These are phyloP conservation scores for Hortiboletus campestris DNA, from an alignment of 768 basidiomycete genomes.

Conservation along the genomic window DNA sequence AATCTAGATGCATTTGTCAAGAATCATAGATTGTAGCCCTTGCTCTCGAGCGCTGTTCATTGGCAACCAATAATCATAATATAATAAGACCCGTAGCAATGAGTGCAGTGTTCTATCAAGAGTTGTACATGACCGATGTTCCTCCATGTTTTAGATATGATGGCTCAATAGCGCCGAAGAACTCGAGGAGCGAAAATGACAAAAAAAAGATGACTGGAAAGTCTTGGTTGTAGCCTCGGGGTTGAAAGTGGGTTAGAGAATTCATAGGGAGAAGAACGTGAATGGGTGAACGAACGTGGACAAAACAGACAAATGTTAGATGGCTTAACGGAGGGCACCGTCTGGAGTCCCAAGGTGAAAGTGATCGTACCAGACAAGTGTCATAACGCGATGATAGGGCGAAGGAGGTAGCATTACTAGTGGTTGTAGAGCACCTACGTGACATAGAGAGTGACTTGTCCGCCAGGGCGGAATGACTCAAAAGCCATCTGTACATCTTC, in stretches of 20 bases:
- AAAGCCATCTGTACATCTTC: constrained; percentile 96
- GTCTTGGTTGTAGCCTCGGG: neutral
- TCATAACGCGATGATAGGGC: constrained; percentile 1
- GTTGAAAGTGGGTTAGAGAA: constrained; percentile 17
- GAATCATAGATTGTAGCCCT: neutral
- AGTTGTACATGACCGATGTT: constrained; percentile 36
- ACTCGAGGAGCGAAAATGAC: constrained; percentile 13
- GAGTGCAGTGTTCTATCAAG: constrained; percentile 36
- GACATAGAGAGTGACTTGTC: constrained; percentile 79
- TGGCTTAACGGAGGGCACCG: constrained; percentile 4
- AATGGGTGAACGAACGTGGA: constrained; percentile 24
- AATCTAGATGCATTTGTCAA: neutral
- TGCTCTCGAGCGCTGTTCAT: neutral
- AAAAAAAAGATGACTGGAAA: constrained; percentile 5
- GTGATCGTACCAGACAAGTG: constrained; percentile 7
- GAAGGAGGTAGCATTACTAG: neutral
- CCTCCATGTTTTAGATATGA: constrained; percentile 35
- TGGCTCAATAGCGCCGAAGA: constrained; percentile 19
- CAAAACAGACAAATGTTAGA: constrained; percentile 7
- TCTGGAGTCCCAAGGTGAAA: constrained; percentile 12
- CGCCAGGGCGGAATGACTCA: constrained; percentile 75
- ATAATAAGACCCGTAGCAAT: constrained; percentile 33
- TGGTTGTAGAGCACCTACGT: constrained; percentile 43
- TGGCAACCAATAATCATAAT: constrained; percentile 25
- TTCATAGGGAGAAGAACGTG: constrained; percentile 8